A percentile compares a stretch with the other conserved stretches of the same genome.
These are phyloP conservation scores for Buddleja alternifolia DNA, from an alignment of 257 asterid genomes.

Conservation along the genomic window DNA sequence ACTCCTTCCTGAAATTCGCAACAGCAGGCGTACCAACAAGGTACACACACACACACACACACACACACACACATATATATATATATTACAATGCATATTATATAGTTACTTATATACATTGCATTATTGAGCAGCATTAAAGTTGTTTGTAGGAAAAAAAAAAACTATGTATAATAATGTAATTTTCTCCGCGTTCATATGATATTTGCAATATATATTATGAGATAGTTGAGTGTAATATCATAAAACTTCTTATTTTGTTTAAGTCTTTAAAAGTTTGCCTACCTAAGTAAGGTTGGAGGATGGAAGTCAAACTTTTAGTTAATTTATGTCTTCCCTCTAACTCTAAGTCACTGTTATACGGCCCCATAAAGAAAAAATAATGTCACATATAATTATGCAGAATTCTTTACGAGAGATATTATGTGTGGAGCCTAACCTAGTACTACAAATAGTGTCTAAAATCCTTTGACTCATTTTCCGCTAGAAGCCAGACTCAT, in stretches of 20 bases:
- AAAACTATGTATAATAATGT: no score
- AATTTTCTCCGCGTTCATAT: no score
- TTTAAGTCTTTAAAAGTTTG: neutral
- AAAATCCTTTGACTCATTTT: neutral
- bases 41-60: slow-evolving; percentile 23
- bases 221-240: neutral
- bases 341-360: slow-evolving; percentile 22
- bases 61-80: neutral
- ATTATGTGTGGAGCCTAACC: slow-evolving; percentile 28
- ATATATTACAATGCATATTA: neutral
- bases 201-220: no score
- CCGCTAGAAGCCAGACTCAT: neutral
- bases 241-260: neutral
- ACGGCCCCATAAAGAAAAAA: slow-evolving; percentile 20
- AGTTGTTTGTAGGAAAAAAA: no score
- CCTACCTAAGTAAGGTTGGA: neutral
- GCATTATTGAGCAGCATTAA: neutral
- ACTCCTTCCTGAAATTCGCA: slow-evolving; percentile 72
- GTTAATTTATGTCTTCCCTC: neutral
- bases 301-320: slow-evolving; percentile 2
- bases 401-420: neutral
- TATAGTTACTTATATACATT: neutral
- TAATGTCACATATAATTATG: neutral
- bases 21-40: slow-evolving; percentile 60
- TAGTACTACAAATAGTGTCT: slow-evolving; percentile 29